phyloP scores from a whole-genome alignment of 192 early-diverging fungal genomes.

The Mortierella antarctica region DNA sequence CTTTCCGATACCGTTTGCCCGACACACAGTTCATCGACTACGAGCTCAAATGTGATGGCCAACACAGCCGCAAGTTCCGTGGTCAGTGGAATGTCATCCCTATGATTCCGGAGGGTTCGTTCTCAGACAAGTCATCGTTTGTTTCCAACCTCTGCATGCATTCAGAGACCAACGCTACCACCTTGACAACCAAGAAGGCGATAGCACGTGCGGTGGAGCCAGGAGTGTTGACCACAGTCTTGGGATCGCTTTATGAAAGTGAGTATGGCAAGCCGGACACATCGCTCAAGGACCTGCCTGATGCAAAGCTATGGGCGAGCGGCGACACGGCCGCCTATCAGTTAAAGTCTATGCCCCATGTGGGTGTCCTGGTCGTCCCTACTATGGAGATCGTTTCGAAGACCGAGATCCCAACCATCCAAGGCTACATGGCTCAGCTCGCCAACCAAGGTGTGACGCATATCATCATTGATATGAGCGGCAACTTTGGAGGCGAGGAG shows the following conservation, averaged over 20 bases:
- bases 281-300: not conserved
- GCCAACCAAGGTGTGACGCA: conserved; percentile 5
- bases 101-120: not conserved
- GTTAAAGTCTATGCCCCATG: conserved; percentile 18
- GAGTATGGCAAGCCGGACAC: too few relatives aligned
- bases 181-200: not conserved
- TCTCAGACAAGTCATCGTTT: not conserved
- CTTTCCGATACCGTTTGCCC: not conserved
- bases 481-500: conserved; percentile 19
- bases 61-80: not conserved
- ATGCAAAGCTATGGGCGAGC: not conserved
- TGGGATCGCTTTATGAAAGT: too few relatives aligned
- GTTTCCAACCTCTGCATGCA: not conserved
- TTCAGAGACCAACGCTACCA: not conserved
- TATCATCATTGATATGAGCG: conserved; percentile 28
- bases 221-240: too few relatives aligned
- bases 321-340: conserved; percentile 19
- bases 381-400: not conserved
- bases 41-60: not conserved
- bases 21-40: not conserved
- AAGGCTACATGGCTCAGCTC: not conserved
- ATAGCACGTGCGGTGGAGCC: too few relatives aligned
- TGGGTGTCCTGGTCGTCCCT: conserved; percentile 24
- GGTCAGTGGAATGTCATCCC: not conserved
- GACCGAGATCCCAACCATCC: not conserved